phyloP scores from a whole-genome alignment of 129 eudicot genomes.

The Helianthus tuberosus region DNA sequence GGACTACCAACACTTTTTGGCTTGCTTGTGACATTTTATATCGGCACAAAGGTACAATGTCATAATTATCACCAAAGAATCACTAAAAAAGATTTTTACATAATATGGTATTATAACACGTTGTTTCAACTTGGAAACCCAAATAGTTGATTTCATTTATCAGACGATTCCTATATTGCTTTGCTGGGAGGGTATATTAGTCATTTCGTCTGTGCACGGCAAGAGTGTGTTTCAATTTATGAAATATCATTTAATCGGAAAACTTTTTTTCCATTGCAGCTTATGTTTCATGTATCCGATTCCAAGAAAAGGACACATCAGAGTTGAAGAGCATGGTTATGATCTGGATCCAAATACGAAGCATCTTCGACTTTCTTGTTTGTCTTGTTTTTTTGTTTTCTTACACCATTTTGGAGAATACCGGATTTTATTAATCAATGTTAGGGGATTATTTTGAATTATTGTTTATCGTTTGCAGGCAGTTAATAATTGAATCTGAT shows the following conservation, averaged over 20 bases:
- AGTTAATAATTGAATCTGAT: too few relatives aligned
- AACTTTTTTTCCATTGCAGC: constrained; percentile 45
- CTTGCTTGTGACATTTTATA: constrained; percentile 69
- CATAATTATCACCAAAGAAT: not conserved
- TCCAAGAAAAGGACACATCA: constrained; percentile 52
- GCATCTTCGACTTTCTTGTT: constrained; percentile 7
- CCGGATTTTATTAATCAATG: too few relatives aligned
- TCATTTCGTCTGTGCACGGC: not conserved
- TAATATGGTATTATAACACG: not conserved
- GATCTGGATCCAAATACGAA: not conserved
- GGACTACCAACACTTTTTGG: constrained; percentile 70
- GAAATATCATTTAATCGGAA: not conserved
- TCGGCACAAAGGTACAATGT: constrained; percentile 76
- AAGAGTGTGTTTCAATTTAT: not conserved
- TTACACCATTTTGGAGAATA: too few relatives aligned
- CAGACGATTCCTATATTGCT: not conserved
- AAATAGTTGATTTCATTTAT: not conserved
- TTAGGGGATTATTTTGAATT: too few relatives aligned
- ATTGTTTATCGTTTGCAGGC: too few relatives aligned
- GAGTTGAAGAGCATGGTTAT: constrained; percentile 29
- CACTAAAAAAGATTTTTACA: not conserved
- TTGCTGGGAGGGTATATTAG: constrained; percentile 6
- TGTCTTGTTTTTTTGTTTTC: not conserved
- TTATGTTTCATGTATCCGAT: constrained; percentile 81
- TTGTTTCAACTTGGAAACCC: not conserved